Conservation (phyloP, 768 basidiomycete genomes). For the Russula lepida region DNA sequence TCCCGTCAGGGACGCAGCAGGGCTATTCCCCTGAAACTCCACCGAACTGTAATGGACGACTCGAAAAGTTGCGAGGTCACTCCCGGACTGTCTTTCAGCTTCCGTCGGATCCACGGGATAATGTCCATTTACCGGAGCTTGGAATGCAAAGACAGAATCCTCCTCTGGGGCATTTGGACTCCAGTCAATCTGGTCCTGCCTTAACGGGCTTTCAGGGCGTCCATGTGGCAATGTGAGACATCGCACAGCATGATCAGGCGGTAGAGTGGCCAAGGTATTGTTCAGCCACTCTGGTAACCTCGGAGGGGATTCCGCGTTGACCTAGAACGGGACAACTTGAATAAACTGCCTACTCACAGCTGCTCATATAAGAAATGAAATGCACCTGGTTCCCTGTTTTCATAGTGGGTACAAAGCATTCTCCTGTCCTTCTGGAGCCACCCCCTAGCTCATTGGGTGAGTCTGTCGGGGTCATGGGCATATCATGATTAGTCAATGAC, state of each 20-base stretch:
- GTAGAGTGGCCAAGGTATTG: slow-evolving; percentile 41
- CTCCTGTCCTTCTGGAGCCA: slow-evolving; percentile 28
- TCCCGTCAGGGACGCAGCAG: neutral
- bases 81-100: neutral
- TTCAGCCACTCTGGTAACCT: slow-evolving; percentile 50
- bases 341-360: neutral
- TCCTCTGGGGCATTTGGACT: neutral
- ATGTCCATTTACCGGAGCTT: neutral
- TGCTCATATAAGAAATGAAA: neutral
- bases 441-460: slow-evolving; percentile 22
- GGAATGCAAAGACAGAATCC: slow-evolving; percentile 17
- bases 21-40: neutral
- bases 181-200: neutral
- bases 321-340: neutral
- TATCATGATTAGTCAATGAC: slow-evolving; percentile 35
- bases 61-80: neutral
- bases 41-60: neutral
- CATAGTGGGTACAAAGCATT: slow-evolving; percentile 27
- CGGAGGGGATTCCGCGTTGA: slow-evolving; percentile 15
- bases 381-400: slow-evolving; percentile 31
- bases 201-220: neutral
- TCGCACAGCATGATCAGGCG: slow-evolving; percentile 40
- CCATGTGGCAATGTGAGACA: slow-evolving; percentile 26
- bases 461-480: slow-evolving; percentile 34
- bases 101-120: neutral